Evolutionary conservation across 805 yeast genomes (phyloP), one percentile per base, ranked within the genome.

Genomic region (Huiozyma sinensis): DNA sequence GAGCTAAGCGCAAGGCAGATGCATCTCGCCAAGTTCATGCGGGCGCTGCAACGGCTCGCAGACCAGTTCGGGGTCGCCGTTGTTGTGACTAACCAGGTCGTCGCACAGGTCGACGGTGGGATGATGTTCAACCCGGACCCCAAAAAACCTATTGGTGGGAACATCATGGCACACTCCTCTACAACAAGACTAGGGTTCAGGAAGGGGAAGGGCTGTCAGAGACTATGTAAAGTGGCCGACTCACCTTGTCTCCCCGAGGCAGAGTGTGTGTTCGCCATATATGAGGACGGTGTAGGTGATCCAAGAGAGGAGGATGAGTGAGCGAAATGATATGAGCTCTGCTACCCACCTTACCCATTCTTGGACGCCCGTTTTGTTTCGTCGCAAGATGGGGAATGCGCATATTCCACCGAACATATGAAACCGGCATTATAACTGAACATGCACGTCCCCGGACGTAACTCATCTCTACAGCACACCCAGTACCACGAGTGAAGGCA

Each of bases 51-150:
- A 64, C 70, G 95, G 55, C 72, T 92, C 44, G 97, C 97, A 0
- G 98, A 92, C 64, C 97, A 90, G 67, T 92, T 85, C 65, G 98
- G 98, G 39, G 87, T 92, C 45, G 98, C 97, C 0, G 95, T 90
- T 7, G 88, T 92, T 6, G 87, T 92, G 39, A 84, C 94, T 1
- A 92, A 92, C 66, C 98, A 92, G 65, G 98, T 92, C 24, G 96
- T 87, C 6, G 97, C 97, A 4, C 97, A 89, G 64, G 98, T 92
- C 13, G 98, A 92, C 58, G 94, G 94, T 57, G 78, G 78, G 36
- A 70, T 71, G 64, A 72, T 77, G 28, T 89, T 80, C 63, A 88
- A 89, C 54, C 95, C 96, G 1, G 98, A 92, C 63, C 97, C 97
- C 11, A 92, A 92, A 64, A 92, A 92, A 63, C 98, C 98, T 12